phyloP scores from a whole-genome alignment of 352 stramenopile species.

The Phytopythium mirpurense region DNA sequence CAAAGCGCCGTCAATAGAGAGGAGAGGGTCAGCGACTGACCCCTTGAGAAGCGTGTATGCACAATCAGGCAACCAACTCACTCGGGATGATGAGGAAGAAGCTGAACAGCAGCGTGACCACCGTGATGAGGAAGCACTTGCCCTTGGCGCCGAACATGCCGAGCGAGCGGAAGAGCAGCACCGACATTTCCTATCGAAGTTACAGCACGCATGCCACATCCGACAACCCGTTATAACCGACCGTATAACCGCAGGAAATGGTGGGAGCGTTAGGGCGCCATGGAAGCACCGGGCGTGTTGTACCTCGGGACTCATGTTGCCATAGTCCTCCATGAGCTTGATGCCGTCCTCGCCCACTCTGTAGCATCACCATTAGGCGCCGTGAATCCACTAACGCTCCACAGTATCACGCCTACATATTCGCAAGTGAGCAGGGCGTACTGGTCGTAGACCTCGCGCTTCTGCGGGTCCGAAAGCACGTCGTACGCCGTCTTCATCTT shows the following conservation, averaged over 20 bases:
- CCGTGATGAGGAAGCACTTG: conserved; percentile 64
- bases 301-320: conserved; percentile 66
- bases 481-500: conserved; percentile 92
- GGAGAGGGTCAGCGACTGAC: too few relatives aligned
- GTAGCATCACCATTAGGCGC: background rate
- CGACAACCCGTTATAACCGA: too few relatives aligned
- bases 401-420: too few relatives aligned
- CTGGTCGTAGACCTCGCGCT: conserved; percentile 80
- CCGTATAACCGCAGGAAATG: background rate
- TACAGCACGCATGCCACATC: too few relatives aligned
- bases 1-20: too few relatives aligned
- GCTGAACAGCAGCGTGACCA: conserved; percentile 70
- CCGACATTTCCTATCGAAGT: conserved; percentile 49
- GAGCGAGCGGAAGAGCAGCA: conserved; percentile 68
- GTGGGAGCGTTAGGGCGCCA: too few relatives aligned
- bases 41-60: too few relatives aligned
- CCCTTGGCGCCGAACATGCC: conserved; percentile 58
- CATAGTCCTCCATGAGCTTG: conserved; percentile 86
- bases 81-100: conserved; percentile 86
- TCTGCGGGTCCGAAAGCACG: conserved; percentile 85
- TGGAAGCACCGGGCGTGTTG: too few relatives aligned
- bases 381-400: too few relatives aligned
- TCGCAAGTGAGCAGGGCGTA: too few relatives aligned
- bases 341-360: conserved; percentile 86
- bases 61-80: conserved; percentile 27